Percentiles rank a stretch among this genome's conserved stretches.
Conservation (phyloP, 495 filamentous ascomycete genomes). For the Neohortaea acidophila region DNA sequence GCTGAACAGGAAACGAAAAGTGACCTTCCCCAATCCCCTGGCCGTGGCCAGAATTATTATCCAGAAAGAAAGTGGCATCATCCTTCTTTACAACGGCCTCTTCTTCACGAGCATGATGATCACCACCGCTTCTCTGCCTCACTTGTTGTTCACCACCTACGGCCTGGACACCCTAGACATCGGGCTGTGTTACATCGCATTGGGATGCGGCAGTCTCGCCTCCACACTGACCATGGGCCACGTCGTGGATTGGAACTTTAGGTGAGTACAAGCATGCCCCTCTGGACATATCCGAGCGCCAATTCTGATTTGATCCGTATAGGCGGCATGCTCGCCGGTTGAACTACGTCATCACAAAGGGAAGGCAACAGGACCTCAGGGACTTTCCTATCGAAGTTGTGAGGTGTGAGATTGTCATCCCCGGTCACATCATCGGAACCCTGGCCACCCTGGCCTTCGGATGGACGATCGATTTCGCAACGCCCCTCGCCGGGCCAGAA, state of each 20-base stretch:
- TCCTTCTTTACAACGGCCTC: constrained; percentile 23
- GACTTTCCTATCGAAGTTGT: constrained; percentile 22
- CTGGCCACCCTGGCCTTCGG: constrained; percentile 28
- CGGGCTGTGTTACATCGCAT: constrained; percentile 24
- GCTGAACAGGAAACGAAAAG: constrained; percentile 2
- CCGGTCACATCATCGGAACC: constrained; percentile 14
- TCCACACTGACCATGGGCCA: constrained; percentile 22
- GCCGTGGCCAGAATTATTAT: constrained; percentile 18
- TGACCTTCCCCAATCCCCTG: constrained; percentile 24
- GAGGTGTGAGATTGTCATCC: constrained; percentile 19
- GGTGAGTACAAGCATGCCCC: neutral
- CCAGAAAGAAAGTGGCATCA: constrained; percentile 22
- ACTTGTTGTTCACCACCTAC: constrained; percentile 19
- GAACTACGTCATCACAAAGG: constrained; percentile 13
- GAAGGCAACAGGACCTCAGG: constrained; percentile 16
- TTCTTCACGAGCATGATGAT: constrained; percentile 23
- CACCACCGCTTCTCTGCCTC: constrained; percentile 16
- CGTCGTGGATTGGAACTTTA: constrained; percentile 23
- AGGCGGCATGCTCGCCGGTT: constrained; percentile 14
- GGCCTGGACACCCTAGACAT: constrained; percentile 21
- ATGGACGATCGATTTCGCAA: constrained; percentile 31
- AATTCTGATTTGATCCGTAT: too few relatives aligned
- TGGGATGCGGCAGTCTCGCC: constrained; percentile 21
- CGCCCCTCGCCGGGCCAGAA: constrained; percentile 27
- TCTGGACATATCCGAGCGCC: neutral